A percentile compares a stretch with the other conserved stretches of the same genome.
phyloP scores from a whole-genome alignment of 2,329 filamentous ascomycete species.

The Pestalotiopsis sp. region DNA sequence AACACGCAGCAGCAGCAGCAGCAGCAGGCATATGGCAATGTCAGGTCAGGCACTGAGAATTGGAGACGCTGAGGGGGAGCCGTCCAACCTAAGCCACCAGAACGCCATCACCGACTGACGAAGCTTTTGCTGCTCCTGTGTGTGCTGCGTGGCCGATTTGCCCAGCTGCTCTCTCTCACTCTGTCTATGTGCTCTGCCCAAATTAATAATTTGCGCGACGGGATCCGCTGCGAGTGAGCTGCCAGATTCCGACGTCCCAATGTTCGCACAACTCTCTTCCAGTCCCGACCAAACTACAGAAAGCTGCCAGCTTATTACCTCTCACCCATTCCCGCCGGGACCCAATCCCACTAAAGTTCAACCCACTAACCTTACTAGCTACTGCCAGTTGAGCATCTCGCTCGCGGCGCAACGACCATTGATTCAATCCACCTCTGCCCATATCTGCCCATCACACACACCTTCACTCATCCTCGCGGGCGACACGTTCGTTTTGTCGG shows the following conservation, averaged over 20 bases:
- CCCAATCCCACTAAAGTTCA: not conserved
- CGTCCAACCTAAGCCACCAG: not conserved
- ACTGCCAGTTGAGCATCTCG: not conserved
- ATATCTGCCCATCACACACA: not conserved
- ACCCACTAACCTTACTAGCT: not conserved
- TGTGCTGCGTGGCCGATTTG: not conserved
- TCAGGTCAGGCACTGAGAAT: not conserved
- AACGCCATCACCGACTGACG: slow-evolving; percentile 5
- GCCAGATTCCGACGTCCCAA: not conserved
- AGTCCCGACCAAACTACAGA: not conserved
- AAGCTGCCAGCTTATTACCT: slow-evolving; percentile 1
- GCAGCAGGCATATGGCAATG: not conserved
- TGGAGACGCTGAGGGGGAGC: not conserved
- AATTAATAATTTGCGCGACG: slow-evolving; percentile 5
- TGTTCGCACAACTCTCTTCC: not conserved
- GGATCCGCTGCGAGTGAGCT: not conserved
- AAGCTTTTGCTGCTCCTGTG: not conserved
- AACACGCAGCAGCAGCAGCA: not conserved
- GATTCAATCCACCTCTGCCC: not conserved
- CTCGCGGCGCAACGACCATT: not conserved
- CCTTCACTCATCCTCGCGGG: not conserved
- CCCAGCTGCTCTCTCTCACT: not conserved
- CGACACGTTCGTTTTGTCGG: not conserved
- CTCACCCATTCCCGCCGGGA: not conserved
- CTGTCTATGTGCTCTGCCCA: not conserved